A percentile compares a stretch with the other conserved stretches of the same genome.
Evolutionary conservation across 1,139 yeast species (phyloP).

Genomic region (Saccharomyces hybrid): DNA sequence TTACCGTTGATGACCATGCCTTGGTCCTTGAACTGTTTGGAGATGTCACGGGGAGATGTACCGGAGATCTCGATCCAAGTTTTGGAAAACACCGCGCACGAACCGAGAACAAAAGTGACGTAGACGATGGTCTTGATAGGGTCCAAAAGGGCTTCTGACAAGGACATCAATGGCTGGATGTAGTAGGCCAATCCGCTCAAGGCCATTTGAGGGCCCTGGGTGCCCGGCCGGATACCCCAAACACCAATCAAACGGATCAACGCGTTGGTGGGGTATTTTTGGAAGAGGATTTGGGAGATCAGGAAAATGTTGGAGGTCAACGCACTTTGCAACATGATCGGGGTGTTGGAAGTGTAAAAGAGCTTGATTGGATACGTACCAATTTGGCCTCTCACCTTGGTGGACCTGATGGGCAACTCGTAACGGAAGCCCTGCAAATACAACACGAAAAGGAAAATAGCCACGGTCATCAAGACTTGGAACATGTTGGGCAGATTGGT

Average conservation of each 20-base stretch:
- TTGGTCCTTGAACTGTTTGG: constrained; percentile 96
- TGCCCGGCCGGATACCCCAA: constrained; percentile 83
- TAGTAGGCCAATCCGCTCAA: constrained; percentile 85
- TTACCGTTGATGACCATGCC: constrained; percentile 95
- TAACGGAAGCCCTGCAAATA: constrained; percentile 94
- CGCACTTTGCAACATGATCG: constrained; percentile 95
- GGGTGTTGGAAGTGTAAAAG: constrained; percentile 94
- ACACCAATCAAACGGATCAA: constrained; percentile 73
- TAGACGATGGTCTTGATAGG: constrained; percentile 84
- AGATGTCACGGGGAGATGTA: constrained; percentile 90
- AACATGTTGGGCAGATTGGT: constrained; percentile 88
- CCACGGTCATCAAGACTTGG: constrained; percentile 76
- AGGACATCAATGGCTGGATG: constrained; percentile 86
- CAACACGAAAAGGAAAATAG: constrained; percentile 78
- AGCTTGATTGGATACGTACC: constrained; percentile 87
- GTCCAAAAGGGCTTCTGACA: constrained; percentile 77
- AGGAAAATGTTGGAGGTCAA: constrained; percentile 86
- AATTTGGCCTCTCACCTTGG: constrained; percentile 91
- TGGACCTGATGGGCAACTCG: constrained; percentile 88
- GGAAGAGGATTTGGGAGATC: constrained; percentile 84
- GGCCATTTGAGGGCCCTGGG: constrained; percentile 74
- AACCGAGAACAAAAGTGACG: constrained; percentile 70
- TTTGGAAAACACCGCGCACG: constrained; percentile 92
- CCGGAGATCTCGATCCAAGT: constrained; percentile 98
- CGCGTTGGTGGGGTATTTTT: constrained; percentile 80